Percentiles rank a stretch among this genome's conserved stretches.
These are phyloP conservation scores for Cnidoscolus chayamansa DNA, from an alignment of 441 rosid species.

Conservation along the genomic window DNA sequence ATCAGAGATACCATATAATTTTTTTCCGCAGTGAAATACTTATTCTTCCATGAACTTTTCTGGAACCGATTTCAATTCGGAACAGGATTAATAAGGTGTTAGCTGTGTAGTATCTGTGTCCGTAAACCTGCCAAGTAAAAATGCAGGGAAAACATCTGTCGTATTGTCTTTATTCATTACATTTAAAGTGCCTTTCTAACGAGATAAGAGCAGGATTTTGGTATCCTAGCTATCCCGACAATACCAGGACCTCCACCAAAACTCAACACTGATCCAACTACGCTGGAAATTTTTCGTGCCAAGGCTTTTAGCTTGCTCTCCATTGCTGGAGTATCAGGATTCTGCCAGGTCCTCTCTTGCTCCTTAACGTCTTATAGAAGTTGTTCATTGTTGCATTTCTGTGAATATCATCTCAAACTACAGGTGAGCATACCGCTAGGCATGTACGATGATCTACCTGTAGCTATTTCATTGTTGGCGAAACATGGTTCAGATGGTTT, in stretches of 20 bases:
- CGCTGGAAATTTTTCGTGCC: slow-evolving; percentile 48
- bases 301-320: slow-evolving; percentile 75
- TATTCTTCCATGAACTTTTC: background rate
- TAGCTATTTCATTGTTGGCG: slow-evolving; percentile 66
- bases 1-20: too few species aligned
- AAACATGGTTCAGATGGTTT: slow-evolving; percentile 75
- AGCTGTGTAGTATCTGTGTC: background rate
- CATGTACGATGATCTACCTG: slow-evolving; percentile 53
- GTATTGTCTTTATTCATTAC: background rate
- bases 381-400: background rate
- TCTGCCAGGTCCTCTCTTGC: slow-evolving; percentile 59
- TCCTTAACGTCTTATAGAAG: slow-evolving; percentile 7
- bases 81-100: background rate
- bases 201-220: slow-evolving; percentile 42
- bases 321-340: slow-evolving; percentile 77
- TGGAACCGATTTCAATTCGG: background rate
- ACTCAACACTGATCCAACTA: slow-evolving; percentile 47
- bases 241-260: slow-evolving; percentile 86
- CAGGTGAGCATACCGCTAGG: slow-evolving; percentile 84
- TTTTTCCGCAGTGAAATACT: background rate
- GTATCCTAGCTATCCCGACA: slow-evolving; percentile 76
- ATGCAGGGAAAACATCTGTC: background rate
- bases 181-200: background rate
- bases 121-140: background rate
- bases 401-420: background rate